A percentile compares a stretch with the other conserved stretches of the same genome.
phyloP scores from a whole-genome alignment of 805 yeast genomes.

The Myxozyma geophila region DNA sequence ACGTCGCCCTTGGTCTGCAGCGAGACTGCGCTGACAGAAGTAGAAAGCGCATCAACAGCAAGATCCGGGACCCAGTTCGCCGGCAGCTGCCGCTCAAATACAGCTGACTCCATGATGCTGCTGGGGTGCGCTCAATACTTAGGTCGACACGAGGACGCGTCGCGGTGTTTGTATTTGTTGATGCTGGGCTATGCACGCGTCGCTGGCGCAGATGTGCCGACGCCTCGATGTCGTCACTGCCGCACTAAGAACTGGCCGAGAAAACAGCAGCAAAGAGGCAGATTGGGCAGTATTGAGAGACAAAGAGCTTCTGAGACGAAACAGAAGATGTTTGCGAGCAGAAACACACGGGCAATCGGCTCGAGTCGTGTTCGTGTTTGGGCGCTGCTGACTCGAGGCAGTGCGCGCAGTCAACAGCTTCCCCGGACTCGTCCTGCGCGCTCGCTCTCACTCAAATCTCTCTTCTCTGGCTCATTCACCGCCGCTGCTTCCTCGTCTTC shows the following conservation, averaged over 20 bases:
- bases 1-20: constrained; percentile 27
- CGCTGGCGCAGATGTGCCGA: too few species aligned
- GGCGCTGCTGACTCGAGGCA: too few species aligned
- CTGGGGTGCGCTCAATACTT: background rate
- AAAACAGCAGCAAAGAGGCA: too few species aligned
- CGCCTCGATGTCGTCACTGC: too few species aligned
- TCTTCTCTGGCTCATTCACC: constrained; percentile 1
- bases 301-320: too few species aligned
- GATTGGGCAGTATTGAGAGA: too few species aligned
- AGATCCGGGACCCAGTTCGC: constrained; percentile 2
- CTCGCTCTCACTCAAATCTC: background rate
- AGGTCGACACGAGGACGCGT: background rate
- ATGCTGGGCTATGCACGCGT: too few species aligned
- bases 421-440: constrained; percentile 3
- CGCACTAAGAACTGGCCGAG: too few species aligned
- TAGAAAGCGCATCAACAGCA: constrained; percentile 6
- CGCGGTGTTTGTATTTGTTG: too few species aligned
- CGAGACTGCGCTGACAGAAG: constrained; percentile 16
- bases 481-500: background rate
- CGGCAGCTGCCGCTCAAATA: background rate
- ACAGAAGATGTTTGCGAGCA: too few species aligned
- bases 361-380: too few species aligned
- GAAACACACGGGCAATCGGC: too few species aligned
- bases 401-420: background rate
- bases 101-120: background rate